Conservation (phyloP, 129 eudicot genomes). For the Ambrosia artemisiifolia region DNA sequence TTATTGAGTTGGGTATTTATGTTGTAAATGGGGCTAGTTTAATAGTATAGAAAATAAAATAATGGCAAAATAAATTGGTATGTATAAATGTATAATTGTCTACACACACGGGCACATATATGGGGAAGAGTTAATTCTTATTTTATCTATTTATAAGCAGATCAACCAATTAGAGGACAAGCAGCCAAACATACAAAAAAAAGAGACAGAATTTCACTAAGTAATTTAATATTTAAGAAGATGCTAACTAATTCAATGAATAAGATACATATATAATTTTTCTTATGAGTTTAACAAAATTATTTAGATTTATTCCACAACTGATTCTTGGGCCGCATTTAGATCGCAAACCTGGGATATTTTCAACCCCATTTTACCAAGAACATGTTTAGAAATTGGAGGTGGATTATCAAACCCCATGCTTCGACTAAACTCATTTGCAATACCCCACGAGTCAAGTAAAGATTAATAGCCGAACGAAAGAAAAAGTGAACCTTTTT, state of each 20-base stretch:
- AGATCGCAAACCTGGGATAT: constrained; percentile 81
- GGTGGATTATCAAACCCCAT: constrained; percentile 96
- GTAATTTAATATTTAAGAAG: not conserved
- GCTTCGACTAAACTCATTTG: constrained; percentile 81
- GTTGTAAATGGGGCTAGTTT: too few species aligned
- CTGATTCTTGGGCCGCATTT: constrained; percentile 24
- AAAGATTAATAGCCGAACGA: not conserved
- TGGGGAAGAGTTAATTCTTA: too few species aligned
- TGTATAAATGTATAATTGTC: too few species aligned
- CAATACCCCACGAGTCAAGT: constrained; percentile 58
- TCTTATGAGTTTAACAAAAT: constrained; percentile 10
- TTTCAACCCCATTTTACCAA: constrained; percentile 89
- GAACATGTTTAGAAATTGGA: constrained; percentile 64
- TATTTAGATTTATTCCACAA: not conserved
- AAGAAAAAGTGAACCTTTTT: constrained; percentile 48
- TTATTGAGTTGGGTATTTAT: too few species aligned
- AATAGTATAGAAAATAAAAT: too few species aligned
- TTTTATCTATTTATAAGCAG: too few species aligned
- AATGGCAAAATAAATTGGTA: too few species aligned
- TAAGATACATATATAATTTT: not conserved
- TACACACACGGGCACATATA: too few species aligned
- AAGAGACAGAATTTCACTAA: constrained; percentile 7
- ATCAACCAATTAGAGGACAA: too few species aligned
- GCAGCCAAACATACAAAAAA: not conserved
- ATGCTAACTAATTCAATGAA: not conserved